Evolutionary conservation across 495 filamentous ascomycete species (phyloP).

Genomic region (Penicillium psychrofluorescens): DNA sequence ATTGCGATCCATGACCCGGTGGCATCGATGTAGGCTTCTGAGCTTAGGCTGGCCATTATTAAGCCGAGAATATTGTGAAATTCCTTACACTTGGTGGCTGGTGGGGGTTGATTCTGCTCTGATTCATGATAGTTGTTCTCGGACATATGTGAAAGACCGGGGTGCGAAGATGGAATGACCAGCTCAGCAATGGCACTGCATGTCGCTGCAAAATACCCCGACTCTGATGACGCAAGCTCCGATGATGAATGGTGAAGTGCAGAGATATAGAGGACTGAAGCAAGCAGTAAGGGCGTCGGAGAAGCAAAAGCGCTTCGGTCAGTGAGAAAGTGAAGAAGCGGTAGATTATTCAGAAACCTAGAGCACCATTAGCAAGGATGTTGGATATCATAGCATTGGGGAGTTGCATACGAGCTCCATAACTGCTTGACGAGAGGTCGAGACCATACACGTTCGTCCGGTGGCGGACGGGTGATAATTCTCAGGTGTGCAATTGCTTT

Average conservation of each 20-base stretch:
- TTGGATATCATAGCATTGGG: neutral
- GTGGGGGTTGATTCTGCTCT: neutral
- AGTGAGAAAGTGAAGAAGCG: constrained; percentile 32
- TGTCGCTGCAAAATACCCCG: constrained; percentile 26
- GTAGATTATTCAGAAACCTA: constrained; percentile 31
- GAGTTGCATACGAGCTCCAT: constrained; percentile 26
- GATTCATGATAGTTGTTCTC: too few relatives aligned
- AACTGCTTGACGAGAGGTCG: constrained; percentile 20
- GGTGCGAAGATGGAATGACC: constrained; percentile 8
- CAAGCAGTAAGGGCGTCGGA: constrained; percentile 29
- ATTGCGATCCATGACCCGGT: constrained; percentile 35
- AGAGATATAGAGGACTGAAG: constrained; percentile 34
- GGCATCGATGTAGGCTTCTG: constrained; percentile 28
- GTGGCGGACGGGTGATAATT: constrained; percentile 16
- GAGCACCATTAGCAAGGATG: neutral
- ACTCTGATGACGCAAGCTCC: constrained; percentile 17
- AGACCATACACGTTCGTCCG: constrained; percentile 27
- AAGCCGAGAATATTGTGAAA: constrained; percentile 34
- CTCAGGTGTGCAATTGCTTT: constrained; percentile 22
- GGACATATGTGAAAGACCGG: neutral
- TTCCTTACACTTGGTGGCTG: constrained; percentile 2
- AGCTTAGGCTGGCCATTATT: constrained; percentile 35
- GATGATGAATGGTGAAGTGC: constrained; percentile 23
- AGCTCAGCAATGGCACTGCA: constrained; percentile 30
- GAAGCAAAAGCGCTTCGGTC: constrained; percentile 23